Percentiles rank a stretch among this genome's conserved stretches.
These are phyloP conservation scores for Panicum hallii DNA, from an alignment of 202 grass and related monocot genomes.

Conservation along the genomic window DNA sequence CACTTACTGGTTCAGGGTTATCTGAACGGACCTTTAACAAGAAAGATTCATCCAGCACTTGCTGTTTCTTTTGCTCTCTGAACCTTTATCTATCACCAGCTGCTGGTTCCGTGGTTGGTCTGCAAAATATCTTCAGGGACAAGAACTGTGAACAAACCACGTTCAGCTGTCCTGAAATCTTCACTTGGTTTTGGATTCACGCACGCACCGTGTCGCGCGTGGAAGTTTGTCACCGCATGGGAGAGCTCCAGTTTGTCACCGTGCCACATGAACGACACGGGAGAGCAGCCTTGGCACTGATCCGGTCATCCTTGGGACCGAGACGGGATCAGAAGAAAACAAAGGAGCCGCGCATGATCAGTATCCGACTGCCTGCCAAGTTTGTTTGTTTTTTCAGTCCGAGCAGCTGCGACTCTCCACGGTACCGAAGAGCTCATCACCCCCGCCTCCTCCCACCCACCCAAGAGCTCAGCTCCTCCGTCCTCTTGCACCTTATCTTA, in stretches of 20 bases:
- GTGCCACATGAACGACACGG: background rate
- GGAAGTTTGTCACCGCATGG: background rate
- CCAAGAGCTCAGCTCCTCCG: slow-evolving; percentile 39
- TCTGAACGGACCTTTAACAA: background rate
- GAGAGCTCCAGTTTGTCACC: slow-evolving; percentile 2
- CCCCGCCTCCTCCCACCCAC: slow-evolving; percentile 24
- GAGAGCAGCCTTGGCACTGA: background rate
- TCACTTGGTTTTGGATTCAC: background rate
- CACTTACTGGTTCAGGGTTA: background rate
- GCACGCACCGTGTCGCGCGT: background rate
- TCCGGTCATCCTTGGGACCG: slow-evolving; percentile 1
- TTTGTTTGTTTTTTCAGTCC: background rate
- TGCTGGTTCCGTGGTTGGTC: background rate
- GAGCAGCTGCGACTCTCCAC: slow-evolving; percentile 49
- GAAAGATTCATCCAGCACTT: background rate
- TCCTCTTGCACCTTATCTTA: slow-evolving; percentile 55
- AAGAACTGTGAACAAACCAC: background rate
- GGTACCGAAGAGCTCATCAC: slow-evolving; percentile 38
- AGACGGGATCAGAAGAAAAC: slow-evolving; percentile 31
- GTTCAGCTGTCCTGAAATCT: background rate
- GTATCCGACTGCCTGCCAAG: background rate
- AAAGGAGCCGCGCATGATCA: slow-evolving; percentile 22
- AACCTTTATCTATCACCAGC: background rate
- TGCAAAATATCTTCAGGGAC: background rate
- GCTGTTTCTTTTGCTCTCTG: background rate